Evolutionary conservation across 192 early-diverging fungal genomes (phyloP).

Genomic region (Rhizophagus prolifer): DNA sequence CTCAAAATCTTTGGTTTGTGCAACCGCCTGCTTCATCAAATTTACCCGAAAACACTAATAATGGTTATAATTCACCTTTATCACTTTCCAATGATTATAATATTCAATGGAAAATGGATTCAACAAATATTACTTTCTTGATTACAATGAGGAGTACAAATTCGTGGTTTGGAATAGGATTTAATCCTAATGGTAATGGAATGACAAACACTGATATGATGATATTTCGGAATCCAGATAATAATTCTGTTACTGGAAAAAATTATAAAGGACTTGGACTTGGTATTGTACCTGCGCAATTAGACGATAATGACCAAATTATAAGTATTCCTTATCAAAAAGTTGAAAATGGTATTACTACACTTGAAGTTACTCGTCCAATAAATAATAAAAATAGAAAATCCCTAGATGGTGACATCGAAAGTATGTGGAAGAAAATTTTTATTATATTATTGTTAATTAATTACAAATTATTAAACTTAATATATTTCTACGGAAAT

Average conservation of each 20-base stretch:
- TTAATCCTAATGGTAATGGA: background rate
- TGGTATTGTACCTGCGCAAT: background rate
- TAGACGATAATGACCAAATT: background rate
- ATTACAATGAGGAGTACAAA: background rate
- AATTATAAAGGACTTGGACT: background rate
- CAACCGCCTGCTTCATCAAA: background rate
- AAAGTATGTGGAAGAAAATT: background rate
- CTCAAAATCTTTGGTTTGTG: background rate
- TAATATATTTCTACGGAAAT: too few relatives aligned
- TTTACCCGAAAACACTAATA: background rate
- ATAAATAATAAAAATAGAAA: background rate
- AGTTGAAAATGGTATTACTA: background rate
- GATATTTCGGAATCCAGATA: background rate
- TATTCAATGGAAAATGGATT: background rate
- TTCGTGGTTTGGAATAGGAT: conserved; percentile 12
- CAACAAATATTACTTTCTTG: background rate
- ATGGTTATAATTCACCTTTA: background rate
- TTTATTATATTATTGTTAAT: too few relatives aligned
- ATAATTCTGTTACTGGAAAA: background rate
- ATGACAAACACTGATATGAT: conserved; percentile 4
- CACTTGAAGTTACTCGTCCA: background rate
- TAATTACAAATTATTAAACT: too few relatives aligned
- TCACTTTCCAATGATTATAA: background rate
- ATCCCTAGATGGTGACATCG: background rate
- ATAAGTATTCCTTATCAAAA: background rate